Conservation (phyloP, 129 eudicot genomes). For the Daucus carota region DNA sequence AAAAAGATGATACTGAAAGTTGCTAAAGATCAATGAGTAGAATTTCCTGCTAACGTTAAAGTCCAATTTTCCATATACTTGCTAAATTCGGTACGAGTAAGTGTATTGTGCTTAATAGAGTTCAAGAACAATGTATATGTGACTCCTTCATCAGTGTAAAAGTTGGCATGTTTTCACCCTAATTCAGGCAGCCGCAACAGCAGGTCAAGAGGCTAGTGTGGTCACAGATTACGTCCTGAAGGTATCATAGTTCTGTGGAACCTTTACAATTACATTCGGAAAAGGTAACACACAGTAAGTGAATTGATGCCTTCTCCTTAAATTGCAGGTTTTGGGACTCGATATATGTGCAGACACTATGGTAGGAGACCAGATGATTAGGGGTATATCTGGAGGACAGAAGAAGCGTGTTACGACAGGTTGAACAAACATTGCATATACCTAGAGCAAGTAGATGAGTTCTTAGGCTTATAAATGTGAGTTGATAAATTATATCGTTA, state of each 20-base stretch:
- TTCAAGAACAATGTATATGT: not conserved
- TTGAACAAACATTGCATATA: conserved; percentile 4
- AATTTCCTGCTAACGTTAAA: not conserved
- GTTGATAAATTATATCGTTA: not conserved
- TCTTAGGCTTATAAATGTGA: not conserved
- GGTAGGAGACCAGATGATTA: conserved; percentile 67
- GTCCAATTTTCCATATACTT: not conserved
- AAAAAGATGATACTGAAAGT: not conserved
- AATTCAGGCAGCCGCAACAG: conserved; percentile 64
- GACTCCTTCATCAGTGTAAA: not conserved
- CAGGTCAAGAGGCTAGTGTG: conserved; percentile 69
- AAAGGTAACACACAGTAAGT: not conserved
- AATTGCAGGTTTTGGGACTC: conserved; percentile 59
- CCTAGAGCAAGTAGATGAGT: not conserved
- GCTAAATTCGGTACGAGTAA: not conserved
- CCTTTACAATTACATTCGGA: not conserved
- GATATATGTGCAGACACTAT: conserved; percentile 79
- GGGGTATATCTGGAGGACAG: conserved; percentile 95
- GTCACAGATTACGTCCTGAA: conserved; percentile 78
- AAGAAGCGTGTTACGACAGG: conserved; percentile 85
- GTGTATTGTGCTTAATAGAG: not conserved
- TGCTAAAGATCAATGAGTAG: not conserved
- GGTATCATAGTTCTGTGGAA: conserved; percentile 25
- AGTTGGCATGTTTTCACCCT: not conserved
- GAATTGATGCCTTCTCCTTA: not conserved